Base-by-base conservation (phyloP, 768 basidiomycete species). In the Auricularia sp. region DNA sequence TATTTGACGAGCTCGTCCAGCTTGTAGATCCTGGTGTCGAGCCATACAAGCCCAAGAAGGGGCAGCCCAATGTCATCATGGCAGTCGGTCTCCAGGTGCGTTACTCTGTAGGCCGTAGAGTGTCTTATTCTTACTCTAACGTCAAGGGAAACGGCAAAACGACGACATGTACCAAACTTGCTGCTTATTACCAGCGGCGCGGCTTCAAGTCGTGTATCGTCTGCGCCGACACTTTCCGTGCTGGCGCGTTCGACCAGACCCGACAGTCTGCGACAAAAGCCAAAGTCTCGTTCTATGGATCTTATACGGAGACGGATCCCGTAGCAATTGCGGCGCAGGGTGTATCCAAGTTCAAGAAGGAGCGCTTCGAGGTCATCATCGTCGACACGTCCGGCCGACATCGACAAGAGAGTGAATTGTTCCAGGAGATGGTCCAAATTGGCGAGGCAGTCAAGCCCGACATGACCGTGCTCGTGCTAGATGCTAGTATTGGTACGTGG, bases 191-290 rank as follows among this genome's bases (percentile, higher is more conserved):
- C 74, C 94, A 96, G 74, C 90, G 92, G 72, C 88, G 95, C 68
- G 97, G 97, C 6, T 92, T 98, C 82, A 94, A 96, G 75, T 90
- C 95, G 13, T 92, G 89, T 67, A 94, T 99, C 63, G 96, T 99
- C 69, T 99, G 97, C 71, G 97, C 97, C 24, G 97, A 99, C 76
- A 99, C 97, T 0, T 99, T 99, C 81, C 91, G 97, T 77, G 97
- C 97, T 3, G 97, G 97, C 62, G 97, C 97, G 44, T 99, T 99
- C 76, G 97, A 99, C 77, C 97, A 99, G 75, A 93, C 97, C 11
- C 88, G 97, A 73, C 97, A 99, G 78, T 98, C 96, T 62, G 96
- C 97, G 21, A 97, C 94, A 14, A 96, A 97, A 75, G 97, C 97
- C 45, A 98, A 98, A 75, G 93, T 99, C 14, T 94, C 97, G 2